phyloP scores from a whole-genome alignment of 768 basidiomycete genomes.

The Termitomyces heimii region DNA sequence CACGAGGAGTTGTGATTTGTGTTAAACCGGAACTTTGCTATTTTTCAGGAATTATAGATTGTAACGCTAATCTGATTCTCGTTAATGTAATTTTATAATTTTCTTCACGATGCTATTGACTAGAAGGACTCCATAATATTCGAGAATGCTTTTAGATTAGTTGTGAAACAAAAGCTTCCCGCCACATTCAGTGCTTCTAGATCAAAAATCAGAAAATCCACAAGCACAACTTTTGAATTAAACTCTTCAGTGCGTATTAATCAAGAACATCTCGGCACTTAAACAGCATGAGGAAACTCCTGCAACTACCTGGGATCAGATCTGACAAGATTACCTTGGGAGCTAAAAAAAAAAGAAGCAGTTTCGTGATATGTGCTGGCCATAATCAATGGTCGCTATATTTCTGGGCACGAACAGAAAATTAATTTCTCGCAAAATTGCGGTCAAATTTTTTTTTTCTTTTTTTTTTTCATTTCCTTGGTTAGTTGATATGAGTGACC shows the following conservation, averaged over 20 bases:
- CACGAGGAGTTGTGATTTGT: conserved; percentile 14
- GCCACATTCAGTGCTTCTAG: conserved; percentile 9
- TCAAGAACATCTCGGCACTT: not conserved
- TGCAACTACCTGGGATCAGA: not conserved
- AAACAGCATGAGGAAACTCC: not conserved
- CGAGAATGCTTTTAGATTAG: not conserved
- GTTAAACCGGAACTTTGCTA: not conserved
- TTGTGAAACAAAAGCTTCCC: not conserved
- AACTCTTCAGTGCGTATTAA: not conserved
- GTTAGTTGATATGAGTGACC: not conserved
- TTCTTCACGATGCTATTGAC: not conserved
- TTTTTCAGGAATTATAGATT: conserved; percentile 5
- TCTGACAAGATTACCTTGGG: not conserved
- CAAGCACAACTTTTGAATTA: not conserved
- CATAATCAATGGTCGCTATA: not conserved
- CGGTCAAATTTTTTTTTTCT: not conserved
- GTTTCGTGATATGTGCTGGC: not conserved
- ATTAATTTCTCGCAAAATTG: not conserved
- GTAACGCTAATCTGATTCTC: conserved; percentile 3
- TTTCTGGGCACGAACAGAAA: not conserved
- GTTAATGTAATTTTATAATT: not conserved
- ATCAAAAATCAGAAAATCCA: conserved; percentile 6
- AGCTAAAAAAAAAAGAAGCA: too few species aligned
- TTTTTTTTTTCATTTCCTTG: too few species aligned
- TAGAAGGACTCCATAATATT: too few species aligned